phyloP scores from a whole-genome alignment of 805 yeast species.

The Tetrapisispora nanseiensis region DNA sequence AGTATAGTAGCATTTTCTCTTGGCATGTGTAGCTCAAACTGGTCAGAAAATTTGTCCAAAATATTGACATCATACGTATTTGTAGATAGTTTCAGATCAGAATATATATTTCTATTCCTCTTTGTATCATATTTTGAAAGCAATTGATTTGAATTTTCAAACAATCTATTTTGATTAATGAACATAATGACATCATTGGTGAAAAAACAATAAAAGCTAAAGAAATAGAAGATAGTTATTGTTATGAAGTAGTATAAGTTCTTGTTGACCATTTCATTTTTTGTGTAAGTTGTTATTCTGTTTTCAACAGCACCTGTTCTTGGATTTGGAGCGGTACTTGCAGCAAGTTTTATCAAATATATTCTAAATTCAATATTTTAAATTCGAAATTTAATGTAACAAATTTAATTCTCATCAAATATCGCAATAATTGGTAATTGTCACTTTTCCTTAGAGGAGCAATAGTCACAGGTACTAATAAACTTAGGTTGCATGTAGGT shows the following conservation, averaged over 20 bases:
- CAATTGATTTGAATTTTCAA: conserved; percentile 9
- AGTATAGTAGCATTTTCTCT: conserved; percentile 65
- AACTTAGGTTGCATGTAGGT: too few relatives aligned
- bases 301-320: too few relatives aligned
- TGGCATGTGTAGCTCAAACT: neutral
- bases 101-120: conserved; percentile 7
- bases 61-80: conserved; percentile 19
- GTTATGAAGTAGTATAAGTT: neutral
- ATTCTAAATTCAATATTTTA: too few relatives aligned
- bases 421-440: too few relatives aligned
- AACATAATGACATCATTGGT: neutral
- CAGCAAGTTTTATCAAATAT: too few relatives aligned
- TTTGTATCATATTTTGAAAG: conserved; percentile 10
- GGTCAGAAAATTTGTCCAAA: neutral
- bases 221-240: neutral
- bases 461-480: too few relatives aligned
- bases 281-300: neutral
- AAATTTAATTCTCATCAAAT: too few relatives aligned
- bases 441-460: too few relatives aligned
- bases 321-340: too few relatives aligned
- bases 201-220: neutral
- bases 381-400: too few relatives aligned
- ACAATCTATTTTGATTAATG: neutral
- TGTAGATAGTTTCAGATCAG: conserved; percentile 19
- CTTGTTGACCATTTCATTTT: neutral